Conservation (phyloP, 2,329 filamentous ascomycete genomes). For the Scedosporium boydii region DNA sequence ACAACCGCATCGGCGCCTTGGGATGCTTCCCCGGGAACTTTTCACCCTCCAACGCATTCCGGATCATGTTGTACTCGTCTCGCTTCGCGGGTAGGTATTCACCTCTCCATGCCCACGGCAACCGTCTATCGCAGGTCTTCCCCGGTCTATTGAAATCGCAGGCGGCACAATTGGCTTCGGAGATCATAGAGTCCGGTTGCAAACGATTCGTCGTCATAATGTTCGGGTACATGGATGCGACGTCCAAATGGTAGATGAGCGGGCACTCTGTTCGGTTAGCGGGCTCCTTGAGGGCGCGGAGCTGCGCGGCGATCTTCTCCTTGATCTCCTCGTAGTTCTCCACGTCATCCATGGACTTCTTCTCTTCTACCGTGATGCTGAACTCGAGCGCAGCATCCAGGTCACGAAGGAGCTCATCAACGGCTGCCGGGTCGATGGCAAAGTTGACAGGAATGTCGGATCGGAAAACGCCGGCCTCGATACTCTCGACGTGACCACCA, state of each 20-base stretch:
- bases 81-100: conserved; percentile 93
- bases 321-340: conserved; percentile 79
- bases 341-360: conserved; percentile 70
- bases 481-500: conserved; percentile 97
- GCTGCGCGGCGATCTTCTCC: conserved; percentile 62
- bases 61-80: conserved; percentile 99
- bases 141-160: conserved; percentile 98
- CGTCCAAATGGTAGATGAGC: conserved; percentile 94
- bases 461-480: conserved; percentile 93
- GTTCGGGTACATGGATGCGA: conserved; percentile 99
- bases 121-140: conserved; percentile 87
- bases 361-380: conserved; percentile 74
- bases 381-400: conserved; percentile 85
- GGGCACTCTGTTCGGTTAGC: conserved; percentile 80
- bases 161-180: conserved; percentile 90
- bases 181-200: conserved; percentile 97
- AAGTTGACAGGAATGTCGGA: conserved; percentile 95
- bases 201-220: conserved; percentile 99
- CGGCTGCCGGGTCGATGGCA: conserved; percentile 74
- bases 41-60: conserved; percentile 83
- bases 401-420: conserved; percentile 81
- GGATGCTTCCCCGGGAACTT: conserved; percentile 74
- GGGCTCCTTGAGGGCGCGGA: conserved; percentile 66
- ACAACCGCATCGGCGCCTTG: conserved; percentile 60
- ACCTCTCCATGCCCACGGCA: conserved; percentile 97